Base-by-base conservation (phyloP, 2,329 filamentous ascomycete genomes). In the Nothomitra cinnamomea region DNA sequence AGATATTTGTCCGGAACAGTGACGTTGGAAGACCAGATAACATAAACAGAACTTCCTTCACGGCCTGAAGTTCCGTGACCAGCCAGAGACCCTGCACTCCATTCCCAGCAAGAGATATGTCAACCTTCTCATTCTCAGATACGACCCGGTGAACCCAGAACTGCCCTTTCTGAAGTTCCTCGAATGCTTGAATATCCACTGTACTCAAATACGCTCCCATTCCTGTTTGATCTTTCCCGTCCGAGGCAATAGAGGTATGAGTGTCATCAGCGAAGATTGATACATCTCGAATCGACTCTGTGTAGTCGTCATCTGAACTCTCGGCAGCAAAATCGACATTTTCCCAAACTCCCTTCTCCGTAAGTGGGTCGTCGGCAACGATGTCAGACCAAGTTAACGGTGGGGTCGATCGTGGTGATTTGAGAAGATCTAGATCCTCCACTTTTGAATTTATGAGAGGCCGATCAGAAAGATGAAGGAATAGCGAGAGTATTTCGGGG, bases 31-130 rank as follows among this genome's bases (percentile, higher is more conserved):
- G 69, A 0, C 89, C 89, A 53, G 80, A 78, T 0, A 96, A 74
- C 86, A 95, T 94, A 61, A 87, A 90, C 0, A 95, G 70, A 0
- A 80, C 77, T 62, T 96, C 88, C 49, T 87, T 79, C 24, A 89
- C 69, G 10, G 82, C 71, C 58, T 89, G 80, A 1, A 85, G 70
- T 63, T 95, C 89, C 0, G 83, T 78, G 4, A 90, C 15, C n/a
- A 36, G 19, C 38, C 52, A 53, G 12, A 47, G 13, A 48, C 25
- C 17, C 12, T 47, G 22, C 15, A 42, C 12, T 22, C 40, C 15
- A 22, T 70, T 15, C 57, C 56, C 25, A 63, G 60, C 2, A 58
- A 51, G 25, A 55, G 61, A 62, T 25, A 60, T 53, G 36, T 58
- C 54, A 22, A 54, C 57, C 17, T 10, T 24, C 15, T 57, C 57